phyloP scores from a whole-genome alignment of 805 yeast genomes.

The Candida peoriensis region DNA sequence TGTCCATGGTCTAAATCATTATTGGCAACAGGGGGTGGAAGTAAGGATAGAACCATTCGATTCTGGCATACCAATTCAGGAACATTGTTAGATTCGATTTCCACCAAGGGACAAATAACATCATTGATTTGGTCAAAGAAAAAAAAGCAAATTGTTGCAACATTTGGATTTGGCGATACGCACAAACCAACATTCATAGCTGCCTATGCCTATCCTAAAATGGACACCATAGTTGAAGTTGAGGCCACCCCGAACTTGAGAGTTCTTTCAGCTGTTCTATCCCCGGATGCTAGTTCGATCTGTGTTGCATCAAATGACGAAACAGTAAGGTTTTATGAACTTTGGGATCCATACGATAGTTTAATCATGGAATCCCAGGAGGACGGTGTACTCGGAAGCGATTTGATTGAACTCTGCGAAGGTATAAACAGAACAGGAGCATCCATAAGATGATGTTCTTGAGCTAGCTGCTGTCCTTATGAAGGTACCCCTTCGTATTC shows the following conservation, averaged over 20 bases:
- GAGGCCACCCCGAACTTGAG: conserved; percentile 48
- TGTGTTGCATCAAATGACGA: conserved; percentile 78
- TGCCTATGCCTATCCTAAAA: conserved; percentile 64
- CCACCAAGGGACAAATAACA: conserved; percentile 72
- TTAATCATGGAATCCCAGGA: conserved; percentile 35
- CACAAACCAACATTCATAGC: conserved; percentile 47
- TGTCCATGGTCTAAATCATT: conserved; percentile 87
- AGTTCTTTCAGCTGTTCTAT: conserved; percentile 58
- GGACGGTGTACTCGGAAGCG: conserved; percentile 48
- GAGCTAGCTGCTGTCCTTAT: conserved; percentile 20
- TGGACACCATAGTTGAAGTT: conserved; percentile 45
- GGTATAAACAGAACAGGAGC: conserved; percentile 36
- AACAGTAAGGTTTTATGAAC: conserved; percentile 65
- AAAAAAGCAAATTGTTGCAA: conserved; percentile 62
- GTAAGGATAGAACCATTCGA: conserved; percentile 69
- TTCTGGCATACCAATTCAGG: conserved; percentile 88
- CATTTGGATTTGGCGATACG: conserved; percentile 73
- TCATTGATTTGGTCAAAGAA: conserved; percentile 70
- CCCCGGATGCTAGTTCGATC: conserved; percentile 58
- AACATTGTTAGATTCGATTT: conserved; percentile 50
- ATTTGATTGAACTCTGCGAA: conserved; percentile 52
- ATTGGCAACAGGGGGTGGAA: conserved; percentile 89
- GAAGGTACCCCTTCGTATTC: conserved; percentile 89
- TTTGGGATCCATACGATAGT: conserved; percentile 51
- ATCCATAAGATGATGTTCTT: conserved; percentile 20